Percentiles rank a stretch among this genome's conserved stretches.
Evolutionary conservation across 73 alveolate species (phyloP).

Genomic region (Paramecium sonneborni): DNA sequence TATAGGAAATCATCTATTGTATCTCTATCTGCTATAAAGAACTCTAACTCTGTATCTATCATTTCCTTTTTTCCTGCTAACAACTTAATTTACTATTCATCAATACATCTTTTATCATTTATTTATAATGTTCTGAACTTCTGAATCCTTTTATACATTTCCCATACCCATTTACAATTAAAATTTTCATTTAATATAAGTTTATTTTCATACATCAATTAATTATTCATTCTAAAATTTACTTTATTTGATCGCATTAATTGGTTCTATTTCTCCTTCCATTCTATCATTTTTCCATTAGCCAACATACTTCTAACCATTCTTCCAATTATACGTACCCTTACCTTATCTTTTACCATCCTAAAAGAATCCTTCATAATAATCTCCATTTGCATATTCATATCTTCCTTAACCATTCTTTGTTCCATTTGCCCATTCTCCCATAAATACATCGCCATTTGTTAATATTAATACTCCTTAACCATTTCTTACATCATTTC

Average conservation of each 20-base stretch:
- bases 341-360: slow-evolving; percentile 68
- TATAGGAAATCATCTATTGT: slow-evolving; percentile 74
- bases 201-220: background rate
- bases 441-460: slow-evolving; percentile 67
- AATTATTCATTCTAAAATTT: background rate
- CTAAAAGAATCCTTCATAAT: slow-evolving; percentile 63
- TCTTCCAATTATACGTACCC: slow-evolving; percentile 69
- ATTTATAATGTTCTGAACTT: background rate
- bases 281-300: slow-evolving; percentile 64
- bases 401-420: slow-evolving; percentile 68
- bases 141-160: background rate
- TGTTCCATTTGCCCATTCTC: slow-evolving; percentile 68
- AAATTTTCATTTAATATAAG: background rate
- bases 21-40: slow-evolving; percentile 45
- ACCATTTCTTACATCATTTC: slow-evolving; percentile 11
- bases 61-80: slow-evolving; percentile 31
- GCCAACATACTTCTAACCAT: slow-evolving; percentile 67
- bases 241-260: background rate
- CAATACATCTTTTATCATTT: background rate
- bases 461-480: slow-evolving; percentile 39
- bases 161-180: slow-evolving; percentile 34
- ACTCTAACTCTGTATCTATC: slow-evolving; percentile 64
- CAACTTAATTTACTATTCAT: background rate
- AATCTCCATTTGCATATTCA: slow-evolving; percentile 67
- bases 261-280: slow-evolving; percentile 55